phyloP scores from a whole-genome alignment of 176 grass and related monocot genomes.

The Dendrocalamus sinicus region DNA sequence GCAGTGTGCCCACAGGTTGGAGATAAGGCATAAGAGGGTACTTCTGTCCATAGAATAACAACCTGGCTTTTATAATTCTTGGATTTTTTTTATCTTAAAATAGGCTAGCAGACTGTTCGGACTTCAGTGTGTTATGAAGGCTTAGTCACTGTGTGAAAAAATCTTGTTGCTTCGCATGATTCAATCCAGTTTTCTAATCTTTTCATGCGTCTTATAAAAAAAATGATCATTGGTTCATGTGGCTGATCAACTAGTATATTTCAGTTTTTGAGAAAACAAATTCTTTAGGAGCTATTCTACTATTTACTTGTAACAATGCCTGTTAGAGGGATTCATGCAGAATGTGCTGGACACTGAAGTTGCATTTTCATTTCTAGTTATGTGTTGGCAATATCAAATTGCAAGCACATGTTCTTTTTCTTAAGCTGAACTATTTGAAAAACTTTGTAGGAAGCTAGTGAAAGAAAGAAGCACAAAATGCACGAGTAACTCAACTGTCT shows the following conservation, averaged over 20 bases:
- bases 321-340: not conserved
- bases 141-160: not conserved
- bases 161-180: not conserved
- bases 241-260: not conserved
- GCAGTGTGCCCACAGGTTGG: not conserved
- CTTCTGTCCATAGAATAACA: not conserved
- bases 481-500: not conserved
- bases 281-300: not conserved
- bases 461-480: not conserved
- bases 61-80: not conserved
- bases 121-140: not conserved
- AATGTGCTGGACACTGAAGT: not conserved
- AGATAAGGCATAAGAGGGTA: not conserved
- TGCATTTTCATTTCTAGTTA: constrained; percentile 11
- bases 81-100: not conserved
- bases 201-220: not conserved
- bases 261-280: not conserved
- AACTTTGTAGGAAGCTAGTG: not conserved
- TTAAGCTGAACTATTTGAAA: not conserved
- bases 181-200: not conserved
- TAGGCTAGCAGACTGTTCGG: not conserved
- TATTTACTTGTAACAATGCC: not conserved
- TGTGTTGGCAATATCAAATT: not conserved
- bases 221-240: not conserved
- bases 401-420: not conserved